Evolutionary conservation across 495 filamentous ascomycete genomes (phyloP).

Genomic region (Gamarada debralockiae): DNA sequence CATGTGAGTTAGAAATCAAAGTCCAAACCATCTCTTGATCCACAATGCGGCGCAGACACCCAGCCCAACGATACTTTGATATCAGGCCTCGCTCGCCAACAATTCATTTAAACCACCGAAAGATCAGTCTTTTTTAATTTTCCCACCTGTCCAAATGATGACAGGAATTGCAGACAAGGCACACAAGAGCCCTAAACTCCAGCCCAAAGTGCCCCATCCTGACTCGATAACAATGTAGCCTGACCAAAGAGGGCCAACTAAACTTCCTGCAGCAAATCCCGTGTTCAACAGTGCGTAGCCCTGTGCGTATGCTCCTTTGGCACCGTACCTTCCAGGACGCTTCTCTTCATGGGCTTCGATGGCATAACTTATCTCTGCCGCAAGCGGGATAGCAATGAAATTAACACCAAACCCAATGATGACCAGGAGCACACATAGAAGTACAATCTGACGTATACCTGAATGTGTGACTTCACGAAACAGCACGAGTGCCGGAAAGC

Average conservation of each 20-base stretch:
- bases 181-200: too few relatives aligned
- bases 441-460: slow-evolving; percentile 53
- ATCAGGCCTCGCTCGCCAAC: too few relatives aligned
- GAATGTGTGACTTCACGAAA: slow-evolving; percentile 60
- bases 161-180: too few relatives aligned
- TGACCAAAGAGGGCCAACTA: slow-evolving; percentile 26
- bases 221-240: neutral
- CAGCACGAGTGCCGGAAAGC: slow-evolving; percentile 59
- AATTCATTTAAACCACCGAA: too few relatives aligned
- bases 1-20: too few relatives aligned
- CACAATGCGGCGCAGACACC: too few relatives aligned
- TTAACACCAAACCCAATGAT: slow-evolving; percentile 54
- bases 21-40: too few relatives aligned
- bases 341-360: slow-evolving; percentile 50
- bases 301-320: slow-evolving; percentile 51
- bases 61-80: too few relatives aligned
- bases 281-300: slow-evolving; percentile 56
- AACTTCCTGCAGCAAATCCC: slow-evolving; percentile 53
- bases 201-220: too few relatives aligned
- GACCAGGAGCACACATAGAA: slow-evolving; percentile 63
- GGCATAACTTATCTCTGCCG: slow-evolving; percentile 59
- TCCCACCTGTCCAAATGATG: too few relatives aligned
- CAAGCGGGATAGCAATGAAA: slow-evolving; percentile 53
- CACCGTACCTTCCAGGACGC: slow-evolving; percentile 49
- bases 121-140: too few relatives aligned